Base-by-base conservation (phyloP, 306 rosid genomes). In the Phaseolus lunatus region DNA sequence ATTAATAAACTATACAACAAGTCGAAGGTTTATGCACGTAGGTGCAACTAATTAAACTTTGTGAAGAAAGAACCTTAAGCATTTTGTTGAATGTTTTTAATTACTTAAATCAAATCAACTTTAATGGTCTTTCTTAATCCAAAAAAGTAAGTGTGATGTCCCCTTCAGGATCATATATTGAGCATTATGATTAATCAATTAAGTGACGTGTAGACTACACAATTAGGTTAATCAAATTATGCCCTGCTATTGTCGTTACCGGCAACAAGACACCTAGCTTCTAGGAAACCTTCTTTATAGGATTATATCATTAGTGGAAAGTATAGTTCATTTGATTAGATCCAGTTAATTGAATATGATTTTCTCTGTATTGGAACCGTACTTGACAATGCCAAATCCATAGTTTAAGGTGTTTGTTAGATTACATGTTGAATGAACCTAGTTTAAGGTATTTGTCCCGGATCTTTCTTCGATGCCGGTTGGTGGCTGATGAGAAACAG, bases 181-280 rank as follows among this genome's bases (percentile, higher is more conserved):
- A n/a, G 22, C 64, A 74, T 71, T 74, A 58, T 67, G 78, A 76
- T 53, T 53, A 53, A 53, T 45, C 33, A 81, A 58, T 75, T 70
- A 70, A 39, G 12, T 41, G 29, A 9, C 5, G 3, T 27, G n/a
- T 50, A 61, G 70, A 67, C 37, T 27, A 41, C 54, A 75, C 72
- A 35, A 31, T 63, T 66, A 59, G 12, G 23, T 49, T 52, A 37
- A 76, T 72, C 69, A 83, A 80, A 67, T 77, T 80, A 59, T 76
- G 35, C 78, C 41, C 9, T 23, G 26, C 33, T 86, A 67, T 80
- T 59, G 85, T 73, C 37, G 14, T 86, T 48, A 67, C 43, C 83
- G 67, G 45, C 81, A 59, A 70, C 75, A 69, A 78, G 79, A 45
- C 22, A 70, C 81, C 79, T 71, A 86, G 64, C 73, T 80, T 86